Evolutionary conservation across 371 early-diverging fungal genomes (phyloP).

Genomic region (Nematocida homosporus): DNA sequence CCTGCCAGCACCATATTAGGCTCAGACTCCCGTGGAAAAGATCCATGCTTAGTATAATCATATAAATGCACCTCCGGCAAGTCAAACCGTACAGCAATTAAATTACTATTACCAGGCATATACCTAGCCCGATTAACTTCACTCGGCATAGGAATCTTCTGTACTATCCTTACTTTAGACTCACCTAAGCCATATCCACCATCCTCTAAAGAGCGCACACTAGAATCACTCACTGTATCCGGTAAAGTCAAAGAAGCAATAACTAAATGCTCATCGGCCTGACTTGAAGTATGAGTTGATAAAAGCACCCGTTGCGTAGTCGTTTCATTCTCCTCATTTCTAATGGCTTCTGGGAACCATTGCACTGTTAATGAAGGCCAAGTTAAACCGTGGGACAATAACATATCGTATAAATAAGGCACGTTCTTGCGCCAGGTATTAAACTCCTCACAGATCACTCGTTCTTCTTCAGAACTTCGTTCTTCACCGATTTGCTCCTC

Average conservation of each 20-base stretch:
- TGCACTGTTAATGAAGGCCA: constrained; percentile 94
- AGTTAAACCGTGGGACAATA: constrained; percentile 86
- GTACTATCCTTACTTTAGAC: constrained; percentile 65
- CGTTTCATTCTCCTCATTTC: constrained; percentile 53
- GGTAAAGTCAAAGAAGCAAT: constrained; percentile 82
- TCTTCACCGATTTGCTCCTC: not conserved
- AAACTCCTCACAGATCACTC: constrained; percentile 84
- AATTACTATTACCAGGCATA: constrained; percentile 80
- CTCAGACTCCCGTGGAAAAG: constrained; percentile 73
- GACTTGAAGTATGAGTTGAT: constrained; percentile 89
- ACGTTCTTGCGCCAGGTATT: constrained; percentile 93
- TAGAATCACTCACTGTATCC: constrained; percentile 70
- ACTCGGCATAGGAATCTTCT: constrained; percentile 54
- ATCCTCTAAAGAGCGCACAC: constrained; percentile 67
- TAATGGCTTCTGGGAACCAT: constrained; percentile 82
- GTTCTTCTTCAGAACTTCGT: constrained; percentile 70
- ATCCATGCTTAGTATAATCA: constrained; percentile 85
- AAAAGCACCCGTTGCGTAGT: constrained; percentile 68
- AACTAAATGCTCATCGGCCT: constrained; percentile 84
- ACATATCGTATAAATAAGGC: constrained; percentile 89
- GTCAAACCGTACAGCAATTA: constrained; percentile 86
- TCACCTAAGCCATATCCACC: constrained; percentile 75
- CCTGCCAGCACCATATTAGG: constrained; percentile 81
- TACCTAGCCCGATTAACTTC: constrained; percentile 66
- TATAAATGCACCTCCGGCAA: constrained; percentile 82